Percentiles rank a stretch among this genome's conserved stretches.
Conservation (phyloP, 1,284 basidiomycete genomes). For the Kwoniella shivajii region DNA sequence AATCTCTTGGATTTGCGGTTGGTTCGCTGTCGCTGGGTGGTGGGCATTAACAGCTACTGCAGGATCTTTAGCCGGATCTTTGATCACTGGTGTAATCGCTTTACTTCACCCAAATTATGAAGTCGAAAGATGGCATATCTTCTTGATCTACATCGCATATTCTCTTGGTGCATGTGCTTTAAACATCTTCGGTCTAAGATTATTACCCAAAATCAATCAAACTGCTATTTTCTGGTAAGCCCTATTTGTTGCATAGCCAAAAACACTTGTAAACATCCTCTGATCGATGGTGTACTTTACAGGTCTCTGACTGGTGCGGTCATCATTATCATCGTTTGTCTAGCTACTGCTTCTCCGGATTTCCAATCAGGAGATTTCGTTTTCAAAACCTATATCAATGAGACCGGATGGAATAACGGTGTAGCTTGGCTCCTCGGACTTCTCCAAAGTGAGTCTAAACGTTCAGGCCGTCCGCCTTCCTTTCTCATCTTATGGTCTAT, state of each 20-base stretch:
- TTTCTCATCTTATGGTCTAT: background rate
- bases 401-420: conserved; percentile 57
- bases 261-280: background rate
- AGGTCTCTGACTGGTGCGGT: conserved; percentile 53
- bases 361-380: conserved; percentile 54
- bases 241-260: too few species aligned
- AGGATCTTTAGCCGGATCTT: conserved; percentile 35
- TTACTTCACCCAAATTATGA: conserved; percentile 49
- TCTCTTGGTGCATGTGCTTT: conserved; percentile 34
- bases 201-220: conserved; percentile 47
- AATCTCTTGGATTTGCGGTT: conserved; percentile 37
- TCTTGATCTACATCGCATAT: conserved; percentile 42
- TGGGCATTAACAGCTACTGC: conserved; percentile 48
- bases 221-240: conserved; percentile 48
- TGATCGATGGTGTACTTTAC: conserved; percentile 1
- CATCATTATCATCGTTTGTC: conserved; percentile 53
- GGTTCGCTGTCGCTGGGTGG: conserved; percentile 50
- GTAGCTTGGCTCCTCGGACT: conserved; percentile 56
- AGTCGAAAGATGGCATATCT: conserved; percentile 35
- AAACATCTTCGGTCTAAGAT: conserved; percentile 45
- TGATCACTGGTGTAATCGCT: conserved; percentile 51
- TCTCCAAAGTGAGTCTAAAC: conserved; percentile 44
- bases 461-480: background rate
- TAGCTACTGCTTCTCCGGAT: conserved; percentile 45
- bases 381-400: conserved; percentile 54